These are phyloP conservation scores for Loxodes magnus DNA, from an alignment of 73 alveolate genomes.

Conservation along the genomic window DNA sequence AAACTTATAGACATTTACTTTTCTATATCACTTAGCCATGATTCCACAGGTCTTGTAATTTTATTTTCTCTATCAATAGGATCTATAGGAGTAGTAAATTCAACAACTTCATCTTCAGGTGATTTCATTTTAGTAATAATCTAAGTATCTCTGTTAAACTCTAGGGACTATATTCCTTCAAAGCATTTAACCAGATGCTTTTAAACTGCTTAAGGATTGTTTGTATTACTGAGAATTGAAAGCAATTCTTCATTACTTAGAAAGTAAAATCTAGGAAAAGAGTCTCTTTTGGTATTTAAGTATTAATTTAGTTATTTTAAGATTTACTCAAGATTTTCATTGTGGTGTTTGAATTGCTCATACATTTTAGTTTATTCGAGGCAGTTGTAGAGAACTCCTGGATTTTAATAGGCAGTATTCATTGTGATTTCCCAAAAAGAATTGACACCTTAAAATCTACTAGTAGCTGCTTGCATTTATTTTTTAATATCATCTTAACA, in stretches of 20 bases:
- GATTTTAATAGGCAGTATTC: slow-evolving; percentile 50
- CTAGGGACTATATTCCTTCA: slow-evolving; percentile 38
- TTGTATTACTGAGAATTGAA: slow-evolving; percentile 93
- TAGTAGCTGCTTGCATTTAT: slow-evolving; percentile 66
- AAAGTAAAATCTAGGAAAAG: slow-evolving; percentile 94
- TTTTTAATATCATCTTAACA: slow-evolving; percentile 67
- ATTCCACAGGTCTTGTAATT: slow-evolving; percentile 49
- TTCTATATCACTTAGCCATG: slow-evolving; percentile 50
- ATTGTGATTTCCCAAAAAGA: slow-evolving; percentile 58
- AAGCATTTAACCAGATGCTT: slow-evolving; percentile 56
- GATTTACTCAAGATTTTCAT: slow-evolving; percentile 63
- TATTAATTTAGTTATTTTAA: slow-evolving; percentile 65
- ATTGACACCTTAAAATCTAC: slow-evolving; percentile 56
- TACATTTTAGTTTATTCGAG: slow-evolving; percentile 49
- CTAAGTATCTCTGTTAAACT: slow-evolving; percentile 26
- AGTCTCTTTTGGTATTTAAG: slow-evolving; percentile 73
- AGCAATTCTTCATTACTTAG: slow-evolving; percentile 98
- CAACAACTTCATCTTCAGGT: slow-evolving; percentile 59
- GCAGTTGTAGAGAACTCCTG: slow-evolving; percentile 64
- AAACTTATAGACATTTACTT: slow-evolving; percentile 41
- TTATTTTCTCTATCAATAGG: slow-evolving; percentile 56
- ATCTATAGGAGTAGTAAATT: slow-evolving; percentile 36
- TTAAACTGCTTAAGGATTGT: slow-evolving; percentile 69
- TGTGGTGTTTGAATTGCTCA: slow-evolving; percentile 41
- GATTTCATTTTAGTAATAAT: slow-evolving; percentile 33